A percentile compares a stretch with the other conserved stretches of the same genome.
These are phyloP conservation scores for Deuterostichococcus epilithicus DNA, from an alignment of 139 green algal genomes.

Conservation along the genomic window DNA sequence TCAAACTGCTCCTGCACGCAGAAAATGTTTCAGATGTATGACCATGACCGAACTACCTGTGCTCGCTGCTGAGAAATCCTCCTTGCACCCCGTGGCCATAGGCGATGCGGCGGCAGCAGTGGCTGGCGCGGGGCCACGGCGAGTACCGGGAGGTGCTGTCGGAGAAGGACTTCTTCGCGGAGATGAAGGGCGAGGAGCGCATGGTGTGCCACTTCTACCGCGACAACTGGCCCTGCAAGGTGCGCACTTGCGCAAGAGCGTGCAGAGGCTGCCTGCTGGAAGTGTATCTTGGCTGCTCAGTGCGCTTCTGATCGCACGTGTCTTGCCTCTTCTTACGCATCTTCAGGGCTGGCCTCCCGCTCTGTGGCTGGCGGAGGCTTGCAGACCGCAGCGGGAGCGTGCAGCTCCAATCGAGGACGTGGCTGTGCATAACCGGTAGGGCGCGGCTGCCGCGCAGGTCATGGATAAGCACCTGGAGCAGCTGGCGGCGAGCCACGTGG, in stretches of 20 bases:
- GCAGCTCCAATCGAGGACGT: too few relatives aligned
- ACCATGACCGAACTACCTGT: too few relatives aligned
- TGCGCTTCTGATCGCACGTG: too few relatives aligned
- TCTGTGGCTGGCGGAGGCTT: too few relatives aligned
- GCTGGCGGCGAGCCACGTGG: conserved; percentile 41
- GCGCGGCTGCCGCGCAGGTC: background rate
- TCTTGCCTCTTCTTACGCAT: too few relatives aligned
- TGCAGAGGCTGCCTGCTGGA: too few relatives aligned
- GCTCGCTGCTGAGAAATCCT: too few relatives aligned
- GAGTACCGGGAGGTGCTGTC: conserved; percentile 74
- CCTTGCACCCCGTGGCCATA: conserved; percentile 1
- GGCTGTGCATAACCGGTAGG: too few relatives aligned
- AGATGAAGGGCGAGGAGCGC: conserved; percentile 89
- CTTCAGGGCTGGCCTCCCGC: too few relatives aligned
- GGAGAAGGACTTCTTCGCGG: conserved; percentile 94
- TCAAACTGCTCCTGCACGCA: conserved; percentile 7
- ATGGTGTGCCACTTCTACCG: conserved; percentile 64
- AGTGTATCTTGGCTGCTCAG: too few relatives aligned
- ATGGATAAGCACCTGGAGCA: conserved; percentile 34
- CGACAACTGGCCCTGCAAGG: conserved; percentile 86
- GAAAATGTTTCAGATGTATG: background rate
- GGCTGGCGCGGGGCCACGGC: conserved; percentile 82
- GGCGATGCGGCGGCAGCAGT: conserved; percentile 72
- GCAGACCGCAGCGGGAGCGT: too few relatives aligned
- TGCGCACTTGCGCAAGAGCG: conserved; percentile 29